Evolutionary conservation across 2,329 filamentous ascomycete species (phyloP).

Genomic region (Aspergillus udagawae): DNA sequence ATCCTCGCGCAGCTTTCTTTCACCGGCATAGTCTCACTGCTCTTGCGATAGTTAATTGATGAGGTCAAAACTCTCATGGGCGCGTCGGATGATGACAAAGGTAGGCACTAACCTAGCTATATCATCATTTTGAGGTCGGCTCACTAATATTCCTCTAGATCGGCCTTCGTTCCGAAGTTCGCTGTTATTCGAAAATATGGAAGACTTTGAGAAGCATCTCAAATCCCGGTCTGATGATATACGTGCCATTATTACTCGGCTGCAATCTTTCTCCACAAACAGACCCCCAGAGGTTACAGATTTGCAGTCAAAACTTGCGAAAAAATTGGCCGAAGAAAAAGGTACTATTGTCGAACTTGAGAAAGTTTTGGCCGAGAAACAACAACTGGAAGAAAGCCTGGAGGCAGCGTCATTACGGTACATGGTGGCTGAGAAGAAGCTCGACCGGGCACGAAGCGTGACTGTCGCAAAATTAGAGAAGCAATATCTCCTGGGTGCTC

Average conservation of each 20-base stretch:
- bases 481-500: conserved; percentile 70
- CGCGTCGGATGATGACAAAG: conserved; percentile 24
- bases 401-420: conserved; percentile 87
- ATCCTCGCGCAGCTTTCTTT: neutral
- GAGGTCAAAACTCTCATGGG: conserved; percentile 43
- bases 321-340: conserved; percentile 77
- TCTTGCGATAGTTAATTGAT: conserved; percentile 39
- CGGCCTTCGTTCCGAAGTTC: conserved; percentile 47
- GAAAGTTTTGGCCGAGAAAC: conserved; percentile 70
- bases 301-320: conserved; percentile 70
- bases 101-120: conserved; percentile 15
- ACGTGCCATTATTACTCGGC: conserved; percentile 64
- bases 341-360: conserved; percentile 73
- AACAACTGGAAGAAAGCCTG: conserved; percentile 78
- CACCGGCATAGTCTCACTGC: conserved; percentile 12
- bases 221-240: conserved; percentile 72
- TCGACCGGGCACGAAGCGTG: conserved; percentile 82
- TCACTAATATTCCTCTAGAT: conserved; percentile 11
- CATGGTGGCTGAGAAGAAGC: conserved; percentile 90
- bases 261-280: conserved; percentile 52
- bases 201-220: conserved; percentile 73
- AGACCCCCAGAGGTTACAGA: conserved; percentile 65
- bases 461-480: conserved; percentile 91
- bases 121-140: neutral
- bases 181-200: conserved; percentile 52